phyloP scores from a whole-genome alignment of 2,329 filamentous ascomycete species.

The Nemania sp. region DNA sequence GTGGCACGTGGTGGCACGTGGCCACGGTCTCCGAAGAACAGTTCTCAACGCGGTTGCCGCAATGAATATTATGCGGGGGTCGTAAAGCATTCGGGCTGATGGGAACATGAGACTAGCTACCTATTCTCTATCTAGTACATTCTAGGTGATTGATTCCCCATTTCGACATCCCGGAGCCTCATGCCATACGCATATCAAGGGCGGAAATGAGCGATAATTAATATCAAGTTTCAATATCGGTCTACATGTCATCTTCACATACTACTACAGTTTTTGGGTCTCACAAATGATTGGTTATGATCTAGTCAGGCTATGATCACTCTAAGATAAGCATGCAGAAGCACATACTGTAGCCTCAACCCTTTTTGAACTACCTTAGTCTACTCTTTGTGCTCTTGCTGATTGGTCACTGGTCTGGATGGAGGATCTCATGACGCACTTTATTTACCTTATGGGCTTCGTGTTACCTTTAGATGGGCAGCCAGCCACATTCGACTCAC shows the following conservation, averaged over 20 bases:
- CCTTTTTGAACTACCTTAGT: neutral
- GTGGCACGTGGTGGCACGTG: slow-evolving; percentile 23
- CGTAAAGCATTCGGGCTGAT: neutral
- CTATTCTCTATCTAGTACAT: neutral
- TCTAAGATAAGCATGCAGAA: neutral
- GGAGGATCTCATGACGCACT: neutral
- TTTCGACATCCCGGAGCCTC: neutral
- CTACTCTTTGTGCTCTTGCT: neutral
- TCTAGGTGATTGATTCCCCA: neutral
- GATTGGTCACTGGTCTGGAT: neutral
- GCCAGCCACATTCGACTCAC: neutral
- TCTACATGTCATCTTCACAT: neutral
- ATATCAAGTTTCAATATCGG: neutral
- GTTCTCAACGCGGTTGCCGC: neutral
- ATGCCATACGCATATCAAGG: neutral
- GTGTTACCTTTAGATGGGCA: neutral
- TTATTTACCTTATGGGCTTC: neutral
- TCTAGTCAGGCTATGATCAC: neutral
- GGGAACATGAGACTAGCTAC: no score
- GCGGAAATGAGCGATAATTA: neutral
- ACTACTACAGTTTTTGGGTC: neutral
- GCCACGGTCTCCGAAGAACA: neutral
- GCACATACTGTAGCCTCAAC: neutral
- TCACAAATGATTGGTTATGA: neutral
- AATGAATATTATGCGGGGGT: neutral